Percentiles rank a stretch among this genome's conserved stretches.
Conservation (phyloP, 139 green algal species). For the Haematococcus sp. region DNA sequence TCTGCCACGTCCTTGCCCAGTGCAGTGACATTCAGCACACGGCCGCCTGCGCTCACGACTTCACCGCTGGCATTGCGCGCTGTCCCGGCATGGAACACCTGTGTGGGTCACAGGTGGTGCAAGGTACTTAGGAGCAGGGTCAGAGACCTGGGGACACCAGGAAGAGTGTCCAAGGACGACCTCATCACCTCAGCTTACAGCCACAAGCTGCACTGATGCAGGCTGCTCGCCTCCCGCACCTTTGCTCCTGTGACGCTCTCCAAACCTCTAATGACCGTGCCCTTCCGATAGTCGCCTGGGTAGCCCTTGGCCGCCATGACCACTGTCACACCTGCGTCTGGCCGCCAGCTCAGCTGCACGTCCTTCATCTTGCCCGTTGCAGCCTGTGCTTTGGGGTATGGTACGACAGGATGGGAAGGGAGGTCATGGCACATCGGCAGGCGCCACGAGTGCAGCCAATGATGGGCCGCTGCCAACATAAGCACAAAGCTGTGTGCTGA, state of each 20-base stretch:
- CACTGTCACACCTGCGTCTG: constrained; percentile 76
- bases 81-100: constrained; percentile 90
- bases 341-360: constrained; percentile 60
- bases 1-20: constrained; percentile 57
- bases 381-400: not conserved
- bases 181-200: too few relatives aligned
- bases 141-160: not conserved
- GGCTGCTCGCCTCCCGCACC: constrained; percentile 23
- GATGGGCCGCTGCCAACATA: too few relatives aligned
- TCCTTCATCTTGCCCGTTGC: constrained; percentile 27
- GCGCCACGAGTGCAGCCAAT: too few relatives aligned
- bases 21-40: constrained; percentile 84
- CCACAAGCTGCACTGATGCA: too few relatives aligned
- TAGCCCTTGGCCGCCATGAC: constrained; percentile 94
- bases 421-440: too few relatives aligned
- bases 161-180: too few relatives aligned
- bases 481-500: too few relatives aligned
- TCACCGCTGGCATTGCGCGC: constrained; percentile 37
- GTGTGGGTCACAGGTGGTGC: too few relatives aligned
- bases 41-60: constrained; percentile 67
- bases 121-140: too few relatives aligned
- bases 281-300: constrained; percentile 88
- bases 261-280: constrained; percentile 69
- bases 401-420: too few relatives aligned
- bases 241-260: constrained; percentile 66